These are phyloP conservation scores for Collariella sp. DNA, from an alignment of 495 filamentous ascomycete genomes.

Conservation along the genomic window DNA sequence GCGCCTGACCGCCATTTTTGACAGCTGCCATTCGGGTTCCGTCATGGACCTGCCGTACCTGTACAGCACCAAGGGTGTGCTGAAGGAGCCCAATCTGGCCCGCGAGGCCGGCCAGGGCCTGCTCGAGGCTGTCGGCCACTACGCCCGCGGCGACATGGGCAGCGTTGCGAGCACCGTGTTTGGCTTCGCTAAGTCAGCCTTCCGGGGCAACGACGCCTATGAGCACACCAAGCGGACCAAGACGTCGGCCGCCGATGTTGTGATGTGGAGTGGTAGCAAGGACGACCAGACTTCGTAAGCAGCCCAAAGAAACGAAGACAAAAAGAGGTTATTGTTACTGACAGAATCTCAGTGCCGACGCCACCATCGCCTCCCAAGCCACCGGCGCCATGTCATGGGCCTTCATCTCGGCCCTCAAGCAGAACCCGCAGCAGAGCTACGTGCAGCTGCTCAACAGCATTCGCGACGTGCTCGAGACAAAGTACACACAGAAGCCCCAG, in stretches of 20 bases:
- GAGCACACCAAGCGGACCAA: slow-evolving; percentile 79
- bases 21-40: slow-evolving; percentile 94
- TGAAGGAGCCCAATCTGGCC: slow-evolving; percentile 96
- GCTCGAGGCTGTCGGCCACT: slow-evolving; percentile 72
- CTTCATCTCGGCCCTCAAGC: slow-evolving; percentile 81
- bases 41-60: slow-evolving; percentile 94
- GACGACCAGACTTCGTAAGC: slow-evolving; percentile 85
- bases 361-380: slow-evolving; percentile 63
- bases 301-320: background rate
- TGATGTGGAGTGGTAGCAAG: slow-evolving; percentile 97
- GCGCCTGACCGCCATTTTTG: slow-evolving; percentile 91
- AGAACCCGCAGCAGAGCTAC: slow-evolving; percentile 94
- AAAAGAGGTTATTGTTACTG: background rate
- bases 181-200: slow-evolving; percentile 79
- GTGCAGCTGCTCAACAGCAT: slow-evolving; percentile 90
- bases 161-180: slow-evolving; percentile 65
- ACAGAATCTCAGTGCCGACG: slow-evolving; percentile 44
- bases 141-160: slow-evolving; percentile 74
- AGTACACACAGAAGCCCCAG: slow-evolving; percentile 95
- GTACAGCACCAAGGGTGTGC: slow-evolving; percentile 88
- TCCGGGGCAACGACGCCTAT: slow-evolving; percentile 74
- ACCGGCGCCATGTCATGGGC: slow-evolving; percentile 97
- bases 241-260: slow-evolving; percentile 91
- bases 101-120: slow-evolving; percentile 92
- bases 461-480: slow-evolving; percentile 72